Percentiles rank a stretch among this genome's conserved stretches.
phyloP scores from a whole-genome alignment of 345 rosid species.

The Zanthoxylum bungeanum region DNA sequence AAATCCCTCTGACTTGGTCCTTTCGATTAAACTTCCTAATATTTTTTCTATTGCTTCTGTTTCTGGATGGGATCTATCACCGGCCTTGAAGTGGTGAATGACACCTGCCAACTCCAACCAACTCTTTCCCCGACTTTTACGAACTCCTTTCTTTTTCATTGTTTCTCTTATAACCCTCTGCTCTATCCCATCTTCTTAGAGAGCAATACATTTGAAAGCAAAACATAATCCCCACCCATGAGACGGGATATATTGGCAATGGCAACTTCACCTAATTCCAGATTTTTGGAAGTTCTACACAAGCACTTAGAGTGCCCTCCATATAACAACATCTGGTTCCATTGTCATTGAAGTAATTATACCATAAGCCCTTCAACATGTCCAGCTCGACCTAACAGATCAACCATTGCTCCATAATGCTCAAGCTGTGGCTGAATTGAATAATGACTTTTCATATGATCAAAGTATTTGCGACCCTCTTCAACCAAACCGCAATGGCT shows the following conservation, averaged over 20 bases:
- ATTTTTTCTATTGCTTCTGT: conserved; percentile 47
- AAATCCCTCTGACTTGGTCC: conserved; percentile 57
- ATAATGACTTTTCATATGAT: conserved; percentile 43
- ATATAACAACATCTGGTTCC: conserved; percentile 71
- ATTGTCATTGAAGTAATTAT: conserved; percentile 58
- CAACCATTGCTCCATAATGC: conserved; percentile 86
- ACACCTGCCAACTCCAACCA: conserved; percentile 69
- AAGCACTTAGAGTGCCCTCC: conserved; percentile 87
- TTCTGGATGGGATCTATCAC: conserved; percentile 74
- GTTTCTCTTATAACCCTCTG: conserved; percentile 54
- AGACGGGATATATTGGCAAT: conserved; percentile 49
- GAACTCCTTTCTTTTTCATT: conserved; percentile 60
- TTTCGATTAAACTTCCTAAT: conserved; percentile 43
- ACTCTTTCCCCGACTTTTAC: conserved; percentile 69
- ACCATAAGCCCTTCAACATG: conserved; percentile 58
- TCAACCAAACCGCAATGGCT: conserved; percentile 68
- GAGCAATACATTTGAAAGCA: conserved; percentile 79
- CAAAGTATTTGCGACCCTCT: conserved; percentile 57
- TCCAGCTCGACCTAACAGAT: conserved; percentile 73
- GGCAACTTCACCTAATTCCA: conserved; percentile 60
- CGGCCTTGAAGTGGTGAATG: conserved; percentile 65
- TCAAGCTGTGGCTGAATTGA: conserved; percentile 52
- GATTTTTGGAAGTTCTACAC: conserved; percentile 52
- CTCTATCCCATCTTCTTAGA: conserved; percentile 61
- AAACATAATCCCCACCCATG: conserved; percentile 68